A percentile compares a stretch with the other conserved stretches of the same genome.
Conservation (phyloP, 2,329 filamentous ascomycete species). For the Fusarium sp. region DNA sequence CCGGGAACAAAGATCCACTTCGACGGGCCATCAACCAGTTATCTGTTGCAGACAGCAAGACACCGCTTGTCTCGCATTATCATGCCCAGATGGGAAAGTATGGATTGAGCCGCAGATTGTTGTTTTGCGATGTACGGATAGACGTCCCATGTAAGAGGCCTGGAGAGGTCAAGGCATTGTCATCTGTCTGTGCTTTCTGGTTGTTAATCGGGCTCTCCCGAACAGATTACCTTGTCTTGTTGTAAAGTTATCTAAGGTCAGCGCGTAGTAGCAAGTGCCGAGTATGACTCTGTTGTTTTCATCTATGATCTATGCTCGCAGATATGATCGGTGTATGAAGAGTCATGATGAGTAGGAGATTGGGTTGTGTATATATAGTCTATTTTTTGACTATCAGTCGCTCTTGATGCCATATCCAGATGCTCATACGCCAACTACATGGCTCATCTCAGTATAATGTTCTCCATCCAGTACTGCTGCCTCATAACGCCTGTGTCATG, state of each 20-base stretch:
- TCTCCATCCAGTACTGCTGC: no score
- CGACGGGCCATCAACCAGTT: slow-evolving; percentile 11
- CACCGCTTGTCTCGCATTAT: slow-evolving; percentile 31
- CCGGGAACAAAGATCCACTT: slow-evolving; percentile 13
- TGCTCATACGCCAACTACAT: not conserved
- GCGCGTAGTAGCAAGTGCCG: no score
- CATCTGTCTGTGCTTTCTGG: no score
- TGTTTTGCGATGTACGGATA: not conserved
- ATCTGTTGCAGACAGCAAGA: not conserved
- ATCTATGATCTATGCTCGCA: not conserved
- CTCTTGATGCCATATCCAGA: not conserved
- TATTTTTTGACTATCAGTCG: not conserved
- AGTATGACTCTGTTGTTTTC: not conserved
- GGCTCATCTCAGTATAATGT: no score
- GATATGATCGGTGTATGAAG: not conserved
- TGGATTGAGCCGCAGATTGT: slow-evolving; percentile 2
- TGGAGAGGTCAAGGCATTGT: not conserved
- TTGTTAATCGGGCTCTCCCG: not conserved
- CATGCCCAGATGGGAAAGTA: slow-evolving; percentile 24
- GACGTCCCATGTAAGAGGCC: not conserved
- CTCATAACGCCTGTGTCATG: slow-evolving; percentile 11
- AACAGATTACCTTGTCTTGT: not conserved
- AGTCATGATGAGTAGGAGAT: not conserved
- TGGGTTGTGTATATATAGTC: not conserved
- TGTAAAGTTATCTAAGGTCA: not conserved